Base-by-base conservation (phyloP, 495 filamentous ascomycete genomes). In the Aspergillus egyptiacus region DNA sequence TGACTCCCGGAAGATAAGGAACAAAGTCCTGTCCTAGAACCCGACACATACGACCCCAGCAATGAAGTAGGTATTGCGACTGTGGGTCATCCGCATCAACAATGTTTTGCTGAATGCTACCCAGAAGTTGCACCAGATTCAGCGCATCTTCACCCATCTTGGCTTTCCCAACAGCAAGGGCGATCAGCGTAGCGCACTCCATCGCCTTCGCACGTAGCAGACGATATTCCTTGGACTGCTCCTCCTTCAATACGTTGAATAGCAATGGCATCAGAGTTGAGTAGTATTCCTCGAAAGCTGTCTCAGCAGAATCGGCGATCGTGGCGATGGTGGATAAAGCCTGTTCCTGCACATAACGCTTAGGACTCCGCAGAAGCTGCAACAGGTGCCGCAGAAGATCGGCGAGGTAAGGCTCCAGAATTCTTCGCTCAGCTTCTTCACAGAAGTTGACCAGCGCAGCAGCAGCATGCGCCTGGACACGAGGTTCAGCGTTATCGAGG, bases 381-480 rank as follows among this genome's bases (percentile, higher is more conserved):
- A 95, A 82, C 5, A 99, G 77, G 43, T 87, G 83, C 24, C 75
- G 82, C 17, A 99, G 71, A 18, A 99, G 77, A 38, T 89, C 79
- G 60, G 91, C 93, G 8, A 99, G 83, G 60, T 97, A 97, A 2
- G 94, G 94, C 64, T 95, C 91, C 10, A 99, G 77, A 24, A 89
- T 84, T 38, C 77, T 80, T 66, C 95, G 95, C 63, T 97, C 93
- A 0, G 93, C 93, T 68, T 99, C 94, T 64, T 99, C 94, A 64
- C 94, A 99, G 67, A 99, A 99, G 73, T 99, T 99, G 54, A 99
- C 94, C 14, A 99, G 75, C 17, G 94, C 93, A 13, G 94, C 94
- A 10, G 94, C 94, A 25, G 94, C 94, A 59, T 99, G 94, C 2
- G 94, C 89, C 64, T 97, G 93, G 38, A 99, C 94, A 41, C 94